Base-by-base conservation (phyloP, 495 filamentous ascomycete genomes). In the Xylaria longipes region DNA sequence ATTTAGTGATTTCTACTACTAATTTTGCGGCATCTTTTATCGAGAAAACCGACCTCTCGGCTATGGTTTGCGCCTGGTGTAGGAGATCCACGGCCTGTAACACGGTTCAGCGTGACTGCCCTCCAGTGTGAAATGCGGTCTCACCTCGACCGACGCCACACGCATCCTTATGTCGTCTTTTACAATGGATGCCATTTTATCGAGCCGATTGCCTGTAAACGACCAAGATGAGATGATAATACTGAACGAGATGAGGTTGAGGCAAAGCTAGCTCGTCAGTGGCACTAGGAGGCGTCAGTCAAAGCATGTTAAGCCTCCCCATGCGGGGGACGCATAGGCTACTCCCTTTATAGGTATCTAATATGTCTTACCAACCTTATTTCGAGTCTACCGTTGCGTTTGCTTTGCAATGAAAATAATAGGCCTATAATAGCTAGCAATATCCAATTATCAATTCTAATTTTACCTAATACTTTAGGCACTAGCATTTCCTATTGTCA, bases 11-110 rank as follows among this genome's bases (percentile, higher is more conserved):
- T 35, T 7, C 27, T 7, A n/a, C 1, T 60, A n/a, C 9, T 20
- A 8, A 33, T 12, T 45, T 15, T 45, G 66, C 29, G 17, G 39
- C 20, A 27, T 69, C 20, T 22, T 29, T 20, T 14, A 27, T 31
- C 25, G 2, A 60, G n/a, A 39, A 14, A 35, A 66, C 69, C 6
- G 41, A 71, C 69, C 69, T 71, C 54, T 58, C 31, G 7, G 9
- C 17, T 8, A n/a, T 37, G 1, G 45, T 69, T 69, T 62, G 46
- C 15, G 37, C 61, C 41, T 69, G 56, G 41, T 71, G 68, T 35
- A 37, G 35, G 58, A 71, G 65, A 45, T 75, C 33, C 33, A 72
- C 41, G 52, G 68, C n/a, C 70, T 57, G 29, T 46, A 39, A 35
- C 33, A 11, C 15, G 57, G 45, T 31, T 70, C 57, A 70, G 57